Percentiles rank a stretch among this genome's conserved stretches.
These are phyloP conservation scores for Fagopyrum esculentum DNA, from an alignment of 148 eudicot species.

Conservation along the genomic window DNA sequence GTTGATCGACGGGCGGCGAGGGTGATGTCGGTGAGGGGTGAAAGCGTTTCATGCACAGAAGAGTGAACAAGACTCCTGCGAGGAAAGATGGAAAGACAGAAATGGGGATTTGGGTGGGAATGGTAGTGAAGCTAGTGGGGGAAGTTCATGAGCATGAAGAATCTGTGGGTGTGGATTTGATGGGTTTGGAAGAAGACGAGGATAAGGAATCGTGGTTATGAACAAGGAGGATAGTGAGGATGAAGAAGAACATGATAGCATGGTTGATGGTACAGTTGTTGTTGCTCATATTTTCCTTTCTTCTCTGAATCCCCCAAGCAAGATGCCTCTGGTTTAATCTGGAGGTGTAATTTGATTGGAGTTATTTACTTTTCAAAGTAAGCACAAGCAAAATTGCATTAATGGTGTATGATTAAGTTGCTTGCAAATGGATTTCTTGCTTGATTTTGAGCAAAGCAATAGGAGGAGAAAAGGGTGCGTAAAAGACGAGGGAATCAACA, in stretches of 20 bases:
- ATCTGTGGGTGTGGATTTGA: background rate
- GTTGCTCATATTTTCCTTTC: background rate
- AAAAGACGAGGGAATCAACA: no score
- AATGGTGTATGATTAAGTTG: background rate
- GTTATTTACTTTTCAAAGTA: background rate
- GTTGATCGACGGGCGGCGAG: no score
- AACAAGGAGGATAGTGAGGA: background rate
- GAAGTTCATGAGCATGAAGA: background rate
- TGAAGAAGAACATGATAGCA: background rate
- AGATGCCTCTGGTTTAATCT: no score
- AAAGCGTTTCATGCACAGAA: no score
- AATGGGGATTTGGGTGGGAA: background rate
- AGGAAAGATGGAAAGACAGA: no score
- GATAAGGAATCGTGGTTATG: constrained; percentile 1
- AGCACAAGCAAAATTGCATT: background rate
- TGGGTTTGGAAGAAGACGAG: constrained; percentile 10
- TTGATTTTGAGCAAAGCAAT: no score
- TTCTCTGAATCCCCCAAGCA: background rate
- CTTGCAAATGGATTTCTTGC: no score
- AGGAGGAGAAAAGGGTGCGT: background rate
- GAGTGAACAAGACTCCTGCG: no score
- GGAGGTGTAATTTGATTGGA: background rate
- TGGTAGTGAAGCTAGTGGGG: background rate
- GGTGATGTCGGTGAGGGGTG: no score
- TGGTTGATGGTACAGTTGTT: background rate